These are phyloP conservation scores for Sungouiella blattae DNA, from an alignment of 805 yeast species.

Conservation along the genomic window DNA sequence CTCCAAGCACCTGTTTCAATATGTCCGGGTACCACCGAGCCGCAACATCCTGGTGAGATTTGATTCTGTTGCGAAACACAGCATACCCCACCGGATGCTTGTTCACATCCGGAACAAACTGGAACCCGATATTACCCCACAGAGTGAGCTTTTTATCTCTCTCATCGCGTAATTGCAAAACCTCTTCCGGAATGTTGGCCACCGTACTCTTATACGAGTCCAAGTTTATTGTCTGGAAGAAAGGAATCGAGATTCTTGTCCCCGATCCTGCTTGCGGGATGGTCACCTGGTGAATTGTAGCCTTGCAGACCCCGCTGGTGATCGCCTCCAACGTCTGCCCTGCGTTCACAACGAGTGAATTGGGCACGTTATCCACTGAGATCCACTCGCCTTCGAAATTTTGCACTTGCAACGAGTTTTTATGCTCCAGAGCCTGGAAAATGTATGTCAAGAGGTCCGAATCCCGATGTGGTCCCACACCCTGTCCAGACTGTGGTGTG, in stretches of 20 bases:
- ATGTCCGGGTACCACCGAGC: conserved; percentile 41
- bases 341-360: conserved; percentile 51
- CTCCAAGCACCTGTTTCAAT: conserved; percentile 29
- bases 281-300: conserved; percentile 54
- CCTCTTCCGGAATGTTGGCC: conserved; percentile 23
- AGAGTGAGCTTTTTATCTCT: conserved; percentile 33
- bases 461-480: conserved; percentile 67
- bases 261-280: conserved; percentile 37
- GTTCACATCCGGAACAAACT: conserved; percentile 32
- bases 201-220: conserved; percentile 29
- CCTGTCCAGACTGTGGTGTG: conserved; percentile 37
- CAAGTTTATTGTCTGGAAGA: conserved; percentile 46
- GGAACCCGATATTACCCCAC: conserved; percentile 41
- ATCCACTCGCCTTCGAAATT: conserved; percentile 57
- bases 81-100: conserved; percentile 45
- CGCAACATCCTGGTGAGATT: conserved; percentile 44
- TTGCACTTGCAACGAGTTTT: conserved; percentile 53
- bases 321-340: conserved; percentile 63
- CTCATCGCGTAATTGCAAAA: conserved; percentile 26
- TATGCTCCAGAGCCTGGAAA: conserved; percentile 50
- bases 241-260: conserved; percentile 45
- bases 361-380: conserved; percentile 46
- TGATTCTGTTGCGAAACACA: conserved; percentile 44
- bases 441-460: conserved; percentile 60
- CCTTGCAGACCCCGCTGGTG: conserved; percentile 55